Base-by-base conservation (phyloP, 345 rosid species). In the Ceriops tagal region DNA sequence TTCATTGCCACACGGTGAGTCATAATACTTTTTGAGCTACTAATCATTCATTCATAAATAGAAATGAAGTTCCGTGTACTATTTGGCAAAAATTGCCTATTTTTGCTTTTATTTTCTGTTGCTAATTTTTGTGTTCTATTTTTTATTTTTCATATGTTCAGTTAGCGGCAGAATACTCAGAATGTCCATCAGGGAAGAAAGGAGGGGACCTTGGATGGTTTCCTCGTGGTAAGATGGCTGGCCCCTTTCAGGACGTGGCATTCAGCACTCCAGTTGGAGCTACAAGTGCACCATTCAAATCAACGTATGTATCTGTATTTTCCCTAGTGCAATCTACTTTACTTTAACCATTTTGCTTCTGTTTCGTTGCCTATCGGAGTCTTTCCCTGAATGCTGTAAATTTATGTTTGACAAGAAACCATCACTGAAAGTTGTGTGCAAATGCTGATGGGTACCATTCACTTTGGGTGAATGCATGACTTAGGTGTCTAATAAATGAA, bases 121-220 rank as follows among this genome's bases (percentile, higher is more conserved):
- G n/a, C 64, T 71, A 2, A 6, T 24, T 18, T 72, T 24, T 49
- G 11, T 57, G 39, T 43, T 5, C 15, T 11, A 18, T 19, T 46
- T 67, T 30, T 56, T 39, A 3, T 43, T 28, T 1, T 11, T 37
- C 5, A 30, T 58, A 26, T 67, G 27, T 55, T 65, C 85, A 89
- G 98, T 37, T 89, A 73, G 97, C 98, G 64, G 92, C 93, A 64
- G 97, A 93, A 75, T 93, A 86, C 72, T 93, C 98, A 0, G 98
- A 93, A 70, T 93, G 96, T 53, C 96, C 97, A 27, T 93, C 98
- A 11, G 98, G 96, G 60, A 93, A 93, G 83, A 93, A 93, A 77
- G 98, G 98, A 10, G 98, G 98, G 26, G 98, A 93, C 78, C 86
- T 93, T 76, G 98, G 98, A 80, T 93, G 98, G 97, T 93, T 93